Conservation (phyloP, 2,329 filamentous ascomycete species). For the Alternaria novae-zelandiae region DNA sequence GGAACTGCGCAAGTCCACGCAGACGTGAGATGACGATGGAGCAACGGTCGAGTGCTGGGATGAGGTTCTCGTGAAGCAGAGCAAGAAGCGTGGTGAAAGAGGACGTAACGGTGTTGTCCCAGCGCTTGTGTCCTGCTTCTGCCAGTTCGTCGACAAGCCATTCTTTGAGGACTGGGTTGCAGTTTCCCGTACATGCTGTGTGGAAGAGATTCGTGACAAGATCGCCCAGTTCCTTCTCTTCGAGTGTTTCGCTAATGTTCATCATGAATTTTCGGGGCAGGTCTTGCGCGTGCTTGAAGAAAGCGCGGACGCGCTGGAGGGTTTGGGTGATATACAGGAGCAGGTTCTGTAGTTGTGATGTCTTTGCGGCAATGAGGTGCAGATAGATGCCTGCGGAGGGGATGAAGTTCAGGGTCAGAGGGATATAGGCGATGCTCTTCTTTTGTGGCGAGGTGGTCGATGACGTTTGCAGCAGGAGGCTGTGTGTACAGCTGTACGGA, state of each 20-base stretch:
- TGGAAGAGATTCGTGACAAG: constrained; percentile 83
- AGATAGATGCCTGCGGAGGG: constrained; percentile 79
- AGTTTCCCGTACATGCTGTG: constrained; percentile 82
- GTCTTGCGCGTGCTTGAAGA: constrained; percentile 84
- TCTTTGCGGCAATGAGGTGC: constrained; percentile 83
- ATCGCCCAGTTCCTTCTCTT: constrained; percentile 67
- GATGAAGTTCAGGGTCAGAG: constrained; percentile 84
- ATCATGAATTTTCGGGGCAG: constrained; percentile 79
- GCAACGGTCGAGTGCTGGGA: constrained; percentile 85
- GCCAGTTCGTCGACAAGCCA: constrained; percentile 83
- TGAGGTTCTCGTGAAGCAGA: constrained; percentile 83
- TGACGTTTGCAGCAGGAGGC: constrained; percentile 66
- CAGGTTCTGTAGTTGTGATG: constrained; percentile 85
- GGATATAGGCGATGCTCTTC: constrained; percentile 56
- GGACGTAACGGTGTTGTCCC: constrained; percentile 84
- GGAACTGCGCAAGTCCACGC: constrained; percentile 81
- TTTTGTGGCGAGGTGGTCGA: constrained; percentile 31
- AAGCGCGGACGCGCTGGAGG: constrained; percentile 76
- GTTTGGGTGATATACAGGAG: constrained; percentile 84
- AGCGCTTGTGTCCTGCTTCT: constrained; percentile 83
- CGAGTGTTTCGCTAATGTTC: constrained; percentile 77
- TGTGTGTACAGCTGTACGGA: constrained; percentile 75
- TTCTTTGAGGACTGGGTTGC: constrained; percentile 75
- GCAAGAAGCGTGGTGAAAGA: constrained; percentile 79
- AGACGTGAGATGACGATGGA: constrained; percentile 82